Evolutionary conservation across 768 basidiomycete genomes (phyloP).

Genomic region (Collybiopsis confluens): DNA sequence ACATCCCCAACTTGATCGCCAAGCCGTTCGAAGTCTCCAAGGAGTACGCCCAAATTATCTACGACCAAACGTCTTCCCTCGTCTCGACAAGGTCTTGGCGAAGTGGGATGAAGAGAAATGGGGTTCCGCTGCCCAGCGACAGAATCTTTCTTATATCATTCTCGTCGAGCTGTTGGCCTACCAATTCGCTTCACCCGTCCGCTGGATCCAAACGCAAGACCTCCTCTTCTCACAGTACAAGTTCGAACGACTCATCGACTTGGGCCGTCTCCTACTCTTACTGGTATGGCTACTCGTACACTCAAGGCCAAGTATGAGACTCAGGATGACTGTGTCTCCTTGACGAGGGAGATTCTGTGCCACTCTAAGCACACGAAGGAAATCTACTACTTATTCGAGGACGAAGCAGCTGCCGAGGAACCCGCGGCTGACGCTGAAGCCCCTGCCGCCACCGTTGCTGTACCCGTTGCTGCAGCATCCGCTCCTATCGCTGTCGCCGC

Average conservation of each 20-base stretch:
- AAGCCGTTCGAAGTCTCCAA: conserved; percentile 78
- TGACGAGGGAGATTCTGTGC: conserved; percentile 78
- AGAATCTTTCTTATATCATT: conserved; percentile 92
- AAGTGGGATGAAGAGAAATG: conserved; percentile 92
- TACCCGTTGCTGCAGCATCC: conserved; percentile 32
- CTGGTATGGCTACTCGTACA: conserved; percentile 90
- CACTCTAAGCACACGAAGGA: conserved; percentile 95
- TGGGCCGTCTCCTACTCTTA: conserved; percentile 93
- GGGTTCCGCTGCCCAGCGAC: conserved; percentile 76
- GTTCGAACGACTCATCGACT: conserved; percentile 95
- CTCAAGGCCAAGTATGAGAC: conserved; percentile 92
- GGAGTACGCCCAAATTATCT: conserved; percentile 91
- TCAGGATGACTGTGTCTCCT: conserved; percentile 80
- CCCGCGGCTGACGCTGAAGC: conserved; percentile 26
- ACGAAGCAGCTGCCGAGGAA: conserved; percentile 55
- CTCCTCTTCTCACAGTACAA: conserved; percentile 79
- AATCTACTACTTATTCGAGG: conserved; percentile 97
- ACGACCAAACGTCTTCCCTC: conserved; percentile 93
- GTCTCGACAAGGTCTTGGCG: conserved; percentile 90
- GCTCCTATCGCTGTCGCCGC: conserved; percentile 43
- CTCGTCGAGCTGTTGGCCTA: conserved; percentile 96
- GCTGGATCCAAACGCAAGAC: conserved; percentile 99
- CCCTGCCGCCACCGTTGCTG: conserved; percentile 29
- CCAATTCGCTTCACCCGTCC: conserved; percentile 96
- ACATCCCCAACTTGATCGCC: conserved; percentile 95